These are phyloP conservation scores for Penicillium italicum DNA, from an alignment of 2,329 filamentous ascomycete genomes.

Conservation along the genomic window DNA sequence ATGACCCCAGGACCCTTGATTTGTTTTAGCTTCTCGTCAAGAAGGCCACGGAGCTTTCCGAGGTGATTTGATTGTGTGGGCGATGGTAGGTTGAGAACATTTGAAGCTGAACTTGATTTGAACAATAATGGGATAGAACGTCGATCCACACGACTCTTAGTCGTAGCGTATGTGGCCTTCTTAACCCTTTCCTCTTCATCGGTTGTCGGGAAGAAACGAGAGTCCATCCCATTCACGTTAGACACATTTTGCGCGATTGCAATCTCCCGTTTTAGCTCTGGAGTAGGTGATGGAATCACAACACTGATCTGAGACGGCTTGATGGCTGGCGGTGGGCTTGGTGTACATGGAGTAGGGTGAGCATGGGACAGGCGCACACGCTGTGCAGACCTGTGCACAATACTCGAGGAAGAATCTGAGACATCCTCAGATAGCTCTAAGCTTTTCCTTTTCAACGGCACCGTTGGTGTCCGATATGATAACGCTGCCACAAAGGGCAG, in stretches of 20 bases:
- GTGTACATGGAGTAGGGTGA: not conserved
- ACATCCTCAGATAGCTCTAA: not conserved
- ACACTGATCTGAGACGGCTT: not conserved
- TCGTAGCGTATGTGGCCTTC: not conserved
- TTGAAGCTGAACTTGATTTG: not conserved
- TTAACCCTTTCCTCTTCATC: not conserved
- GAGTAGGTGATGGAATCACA: slow-evolving; percentile 2
- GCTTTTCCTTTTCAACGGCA: slow-evolving; percentile 1
- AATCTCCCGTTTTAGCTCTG: not conserved
- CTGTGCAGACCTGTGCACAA: not conserved
- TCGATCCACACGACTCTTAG: not conserved
- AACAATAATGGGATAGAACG: not conserved
- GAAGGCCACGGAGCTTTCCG: not conserved
- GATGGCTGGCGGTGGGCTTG: not conserved
- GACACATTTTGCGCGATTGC: not conserved
- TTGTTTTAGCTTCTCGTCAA: slow-evolving; percentile 4
- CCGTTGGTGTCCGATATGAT: slow-evolving; percentile 16
- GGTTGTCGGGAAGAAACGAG: not conserved
- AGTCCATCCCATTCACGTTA: not conserved
- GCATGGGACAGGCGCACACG: not conserved
- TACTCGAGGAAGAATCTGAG: not conserved
- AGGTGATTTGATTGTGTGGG: not conserved
- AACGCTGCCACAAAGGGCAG: slow-evolving; percentile 10
- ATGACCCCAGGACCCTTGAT: slow-evolving; percentile 30
- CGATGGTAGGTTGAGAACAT: not conserved